Percentiles rank a stretch among this genome's conserved stretches.
phyloP scores from a whole-genome alignment of 441 rosid genomes.

The Euphorbia schlechtendalii region DNA sequence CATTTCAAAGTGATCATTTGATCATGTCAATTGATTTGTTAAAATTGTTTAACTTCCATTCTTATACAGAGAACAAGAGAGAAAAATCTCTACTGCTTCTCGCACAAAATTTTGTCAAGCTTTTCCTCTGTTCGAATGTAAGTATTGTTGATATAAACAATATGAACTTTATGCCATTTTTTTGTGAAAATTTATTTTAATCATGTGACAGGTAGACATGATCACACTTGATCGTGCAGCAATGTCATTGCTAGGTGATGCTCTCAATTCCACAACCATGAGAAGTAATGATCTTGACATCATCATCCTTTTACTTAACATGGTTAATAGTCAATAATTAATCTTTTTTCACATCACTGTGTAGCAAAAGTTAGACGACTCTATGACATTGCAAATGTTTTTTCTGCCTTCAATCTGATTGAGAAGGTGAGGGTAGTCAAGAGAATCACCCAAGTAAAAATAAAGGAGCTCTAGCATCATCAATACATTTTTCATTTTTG shows the following conservation, averaged over 20 bases:
- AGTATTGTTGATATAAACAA: conserved; percentile 22
- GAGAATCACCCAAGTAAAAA: no score
- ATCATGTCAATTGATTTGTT: not conserved
- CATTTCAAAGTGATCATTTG: no score
- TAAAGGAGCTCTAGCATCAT: not conserved
- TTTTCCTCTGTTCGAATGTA: conserved; percentile 75
- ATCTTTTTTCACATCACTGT: conserved; percentile 17
- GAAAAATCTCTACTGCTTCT: conserved; percentile 74
- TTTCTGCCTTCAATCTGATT: conserved; percentile 80
- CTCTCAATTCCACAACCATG: conserved; percentile 49
- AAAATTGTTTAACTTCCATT: conserved; percentile 14
- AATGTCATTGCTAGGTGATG: conserved; percentile 49
- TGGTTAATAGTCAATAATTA: conserved; percentile 16
- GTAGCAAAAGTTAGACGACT: conserved; percentile 95
- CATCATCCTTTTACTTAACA: conserved; percentile 6
- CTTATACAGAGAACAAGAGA: conserved; percentile 46
- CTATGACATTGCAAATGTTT: conserved; percentile 90
- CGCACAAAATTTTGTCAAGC: conserved; percentile 85
- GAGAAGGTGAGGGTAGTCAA: conserved; percentile 78
- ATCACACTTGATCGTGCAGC: conserved; percentile 75
- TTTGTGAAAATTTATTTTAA: conserved; percentile 3
- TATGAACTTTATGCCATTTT: not conserved
- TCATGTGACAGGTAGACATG: conserved; percentile 40
- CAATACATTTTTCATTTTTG: not conserved
- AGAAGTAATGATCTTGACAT: conserved; percentile 62